Percentiles rank a stretch among this genome's conserved stretches.
Evolutionary conservation across 2,329 filamentous ascomycete species (phyloP).

Genomic region (Elsinoe batatas): DNA sequence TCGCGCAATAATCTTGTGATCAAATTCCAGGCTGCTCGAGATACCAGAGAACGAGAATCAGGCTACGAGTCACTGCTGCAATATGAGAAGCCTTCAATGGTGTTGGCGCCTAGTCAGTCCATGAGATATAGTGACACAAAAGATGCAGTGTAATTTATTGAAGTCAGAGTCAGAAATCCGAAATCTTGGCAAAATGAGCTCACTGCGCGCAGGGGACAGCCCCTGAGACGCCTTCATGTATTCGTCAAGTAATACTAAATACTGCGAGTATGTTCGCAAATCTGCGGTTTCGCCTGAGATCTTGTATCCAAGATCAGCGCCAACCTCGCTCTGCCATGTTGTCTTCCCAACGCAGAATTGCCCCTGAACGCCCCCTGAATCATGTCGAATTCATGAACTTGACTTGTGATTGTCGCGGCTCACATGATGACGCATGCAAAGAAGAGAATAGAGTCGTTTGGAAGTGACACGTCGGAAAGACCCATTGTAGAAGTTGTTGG

Average conservation of each 20-base stretch:
- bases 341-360: neutral
- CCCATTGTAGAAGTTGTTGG: neutral
- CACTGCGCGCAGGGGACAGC: neutral
- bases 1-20: too few species aligned
- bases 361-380: neutral
- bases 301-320: neutral
- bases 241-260: neutral
- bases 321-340: neutral
- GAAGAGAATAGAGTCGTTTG: slow-evolving; percentile 5
- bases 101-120: too few species aligned
- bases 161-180: neutral
- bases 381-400: neutral
- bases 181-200: neutral
- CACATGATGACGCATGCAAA: slow-evolving; percentile 8
- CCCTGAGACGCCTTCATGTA: neutral
- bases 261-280: neutral
- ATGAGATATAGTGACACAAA: neutral
- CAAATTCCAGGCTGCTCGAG: too few species aligned
- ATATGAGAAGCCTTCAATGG: neutral
- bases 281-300: neutral
- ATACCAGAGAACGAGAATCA: too few species aligned
- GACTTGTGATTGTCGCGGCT: neutral
- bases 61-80: neutral
- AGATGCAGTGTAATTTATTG: neutral
- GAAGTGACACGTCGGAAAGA: neutral